phyloP scores from a whole-genome alignment of 345 rosid species.

The Clausena lansium region DNA sequence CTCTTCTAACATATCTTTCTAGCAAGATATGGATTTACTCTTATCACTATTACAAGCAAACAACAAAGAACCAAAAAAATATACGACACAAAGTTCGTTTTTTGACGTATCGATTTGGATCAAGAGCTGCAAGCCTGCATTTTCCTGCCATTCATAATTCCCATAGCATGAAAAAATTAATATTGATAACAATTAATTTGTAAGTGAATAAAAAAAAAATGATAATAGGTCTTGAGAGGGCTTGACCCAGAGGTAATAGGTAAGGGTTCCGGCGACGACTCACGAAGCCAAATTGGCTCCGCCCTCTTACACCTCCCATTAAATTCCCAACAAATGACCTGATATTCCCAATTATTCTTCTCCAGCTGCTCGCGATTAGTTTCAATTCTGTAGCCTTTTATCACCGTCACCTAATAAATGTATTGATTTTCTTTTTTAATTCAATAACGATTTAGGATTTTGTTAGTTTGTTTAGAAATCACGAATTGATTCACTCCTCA shows the following conservation, averaged over 20 bases:
- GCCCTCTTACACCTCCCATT: slow-evolving; percentile 83
- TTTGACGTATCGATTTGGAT: slow-evolving; percentile 64
- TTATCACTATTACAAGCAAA: background rate
- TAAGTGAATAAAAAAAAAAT: background rate
- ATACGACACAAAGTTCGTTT: slow-evolving; percentile 29
- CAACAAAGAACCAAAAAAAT: background rate
- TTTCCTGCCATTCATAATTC: slow-evolving; percentile 40
- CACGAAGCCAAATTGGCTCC: slow-evolving; percentile 73
- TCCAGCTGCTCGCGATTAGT: slow-evolving; percentile 52
- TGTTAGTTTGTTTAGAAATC: background rate
- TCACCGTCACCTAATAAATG: too few species aligned
- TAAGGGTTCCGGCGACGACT: slow-evolving; percentile 84
- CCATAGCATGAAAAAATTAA: background rate
- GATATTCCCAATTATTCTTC: slow-evolving; percentile 60
- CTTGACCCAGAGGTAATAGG: slow-evolving; percentile 86
- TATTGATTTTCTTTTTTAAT: too few species aligned
- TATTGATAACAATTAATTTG: background rate
- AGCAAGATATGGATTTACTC: background rate
- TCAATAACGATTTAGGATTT: background rate
- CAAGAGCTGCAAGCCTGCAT: slow-evolving; percentile 69
- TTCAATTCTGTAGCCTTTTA: background rate
- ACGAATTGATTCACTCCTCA: background rate
- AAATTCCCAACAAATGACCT: slow-evolving; percentile 70
- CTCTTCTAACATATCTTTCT: too few species aligned
- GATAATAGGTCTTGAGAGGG: slow-evolving; percentile 62